A percentile compares a stretch with the other conserved stretches of the same genome.
phyloP scores from a whole-genome alignment of 352 stramenopile species.

The Phytophthora foliorum region DNA sequence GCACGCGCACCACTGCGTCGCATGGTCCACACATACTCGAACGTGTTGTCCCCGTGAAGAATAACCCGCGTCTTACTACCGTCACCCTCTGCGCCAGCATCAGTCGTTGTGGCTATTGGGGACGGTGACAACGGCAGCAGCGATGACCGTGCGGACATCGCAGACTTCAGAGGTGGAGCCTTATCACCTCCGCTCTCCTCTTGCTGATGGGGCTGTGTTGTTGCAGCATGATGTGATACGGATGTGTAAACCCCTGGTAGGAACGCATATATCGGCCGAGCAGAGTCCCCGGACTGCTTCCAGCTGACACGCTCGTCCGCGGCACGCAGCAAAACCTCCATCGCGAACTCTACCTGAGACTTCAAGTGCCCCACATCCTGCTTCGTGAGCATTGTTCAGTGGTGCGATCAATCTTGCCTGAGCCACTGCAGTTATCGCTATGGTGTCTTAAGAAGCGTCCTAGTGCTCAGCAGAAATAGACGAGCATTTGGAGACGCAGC shows the following conservation, averaged over 20 bases:
- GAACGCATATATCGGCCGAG: conserved; percentile 53
- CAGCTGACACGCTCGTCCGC: conserved; percentile 74
- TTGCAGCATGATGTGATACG: neutral
- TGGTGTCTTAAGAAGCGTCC: neutral
- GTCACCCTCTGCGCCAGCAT: conserved; percentile 29
- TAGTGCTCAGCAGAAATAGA: conserved; percentile 29
- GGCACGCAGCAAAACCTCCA: conserved; percentile 66
- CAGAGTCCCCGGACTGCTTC: conserved; percentile 30
- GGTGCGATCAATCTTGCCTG: neutral
- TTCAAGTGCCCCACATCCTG: conserved; percentile 63
- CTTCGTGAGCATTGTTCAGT: conserved; percentile 26
- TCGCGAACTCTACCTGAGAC: conserved; percentile 59
- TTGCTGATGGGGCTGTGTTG: conserved; percentile 23
- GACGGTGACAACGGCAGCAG: neutral
- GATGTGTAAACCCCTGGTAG: conserved; percentile 69
- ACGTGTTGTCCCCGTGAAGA: conserved; percentile 85
- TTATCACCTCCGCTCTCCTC: conserved; percentile 16
- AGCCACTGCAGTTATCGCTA: neutral
- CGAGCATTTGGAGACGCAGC: neutral
- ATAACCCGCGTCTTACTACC: conserved; percentile 53
- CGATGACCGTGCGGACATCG: neutral
- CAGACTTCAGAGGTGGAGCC: conserved; percentile 8
- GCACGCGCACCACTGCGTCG: conserved; percentile 54
- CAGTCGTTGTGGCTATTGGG: neutral
- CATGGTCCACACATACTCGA: conserved; percentile 83